Evolutionary conservation across 2,329 filamentous ascomycete genomes (phyloP), one percentile per base, ranked within the genome.

Genomic region (Colletotrichum costaricense): DNA sequence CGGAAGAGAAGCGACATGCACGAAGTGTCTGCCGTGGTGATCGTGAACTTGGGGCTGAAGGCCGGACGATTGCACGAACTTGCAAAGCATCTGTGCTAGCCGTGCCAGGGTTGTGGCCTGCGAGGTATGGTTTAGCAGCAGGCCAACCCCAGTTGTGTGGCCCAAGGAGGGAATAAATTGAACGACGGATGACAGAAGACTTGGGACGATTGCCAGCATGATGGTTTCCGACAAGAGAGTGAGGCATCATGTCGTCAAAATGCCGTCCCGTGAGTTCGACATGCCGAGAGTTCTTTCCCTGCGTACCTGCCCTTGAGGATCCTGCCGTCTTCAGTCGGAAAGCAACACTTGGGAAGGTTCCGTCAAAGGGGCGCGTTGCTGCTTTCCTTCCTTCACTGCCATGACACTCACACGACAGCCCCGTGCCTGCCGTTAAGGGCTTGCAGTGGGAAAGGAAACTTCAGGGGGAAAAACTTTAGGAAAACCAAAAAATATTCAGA

Each of bases 41-140:
- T 49, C 57, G 49, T 42, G 49, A 49, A 49, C 33, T 49, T 35
- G 14, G 22, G 35, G 22, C 46, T 57, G 28, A 58, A 68, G 58
- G 33, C 42, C 57, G n/a, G 38, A 57, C 26, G 38, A 42, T 16
- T 42, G 38, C 16, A 42, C 38, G 38, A 42, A 42, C 5, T 42
- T 19, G 5, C 38, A 35, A 35, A 59, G 28, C 14, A 54, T 63
- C 49, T 26, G 22, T 58, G 28, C 38, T 62, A 22, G 28, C 16
- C 11, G 14, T 11, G 33, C 22, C 64, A 68, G 28, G 64, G 64
- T 24, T 67, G 49, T 57, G 57, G 64, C 49, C 57, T 68, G 42
- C 42, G 42, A 46, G 38, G 8, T n/a, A 9, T 19, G 64, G 14
- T 57, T 42, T 19, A n/a, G n/a, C 33, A 24, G 22, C 49, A 33